Base-by-base conservation (phyloP, 2,329 filamentous ascomycete species). In the Fusarium robinianum region DNA sequence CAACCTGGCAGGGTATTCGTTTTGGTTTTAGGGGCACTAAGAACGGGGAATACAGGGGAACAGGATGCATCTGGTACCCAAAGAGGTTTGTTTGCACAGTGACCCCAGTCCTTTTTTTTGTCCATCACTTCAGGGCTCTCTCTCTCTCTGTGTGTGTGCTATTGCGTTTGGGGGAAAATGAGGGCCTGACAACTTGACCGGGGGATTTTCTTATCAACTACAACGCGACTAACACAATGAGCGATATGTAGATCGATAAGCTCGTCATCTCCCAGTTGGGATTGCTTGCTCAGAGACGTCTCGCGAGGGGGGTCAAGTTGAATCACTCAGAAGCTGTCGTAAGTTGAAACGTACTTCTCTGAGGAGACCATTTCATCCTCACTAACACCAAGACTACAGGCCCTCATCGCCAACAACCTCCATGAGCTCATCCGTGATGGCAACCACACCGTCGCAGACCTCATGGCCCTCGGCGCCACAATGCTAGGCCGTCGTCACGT, bases 391-490 rank as follows among this genome's bases (percentile, higher is more conserved):
- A 15, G 19, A 21, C 33, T 11, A 15, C 35, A 87, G 84, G 87
- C 86, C 18, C 79, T 91, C 56, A 95, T 96, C 63, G 85, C 91
- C 51, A 90, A 82, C 65, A 91, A 91, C 67, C 79, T 97, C 35
- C 92, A 96, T 69, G 92, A 97, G 79, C 85, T 96, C 61, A 95
- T 97, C 67, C 91, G 92, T 67, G 92, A 97, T 92, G 92, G 92
- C 65, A 84, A 87, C 58, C 89, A 96, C 72, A 87, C 81, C 10
- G 92, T 97, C 40, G 86, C 91, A 25, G 90, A 96, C 67, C 88
- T 97, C 65, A 97, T 97, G 91, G 76, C 83, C 49, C 81, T 96
- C 53, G 92, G 92, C 59, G 84, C 88, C 60, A 92, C 88, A 41
- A 91, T 97, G 85, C 87, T 97, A 3, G 92, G 92, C 53, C 87